Evolutionary conservation across 2,329 filamentous ascomycete species (phyloP), one percentile per base, ranked within the genome.

Genomic region (Botryotinia calthae): DNA sequence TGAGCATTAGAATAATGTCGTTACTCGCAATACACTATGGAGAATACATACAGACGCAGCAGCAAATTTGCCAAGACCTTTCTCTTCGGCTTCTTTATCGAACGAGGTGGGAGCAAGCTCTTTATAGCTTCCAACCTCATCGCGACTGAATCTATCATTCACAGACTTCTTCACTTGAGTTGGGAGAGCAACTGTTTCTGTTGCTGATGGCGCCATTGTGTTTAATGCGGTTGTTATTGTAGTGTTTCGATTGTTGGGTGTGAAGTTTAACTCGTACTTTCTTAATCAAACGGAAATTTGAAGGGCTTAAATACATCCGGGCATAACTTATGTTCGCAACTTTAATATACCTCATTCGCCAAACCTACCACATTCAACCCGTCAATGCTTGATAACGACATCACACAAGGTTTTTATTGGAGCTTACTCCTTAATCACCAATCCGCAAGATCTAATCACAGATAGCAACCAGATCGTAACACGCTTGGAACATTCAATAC

Each of bases 81-180:
- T 70, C 74, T 79, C 77, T 73, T 81, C 78, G 18, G 74, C 76
- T 40, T 79, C 74, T 58, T 77, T 79, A 58, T 79, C 76, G 65
- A 79, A 80, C 9, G 77, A 78, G 65, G 79, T 77, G 18, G 78
- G 76, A 16, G 78, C 75, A 62, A 80, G 75, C 56, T 80, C 79
- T 74, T 80, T 79, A 54, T 80, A 80, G 48, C 76, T 74, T 54
- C 78, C 78, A 74, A 74, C 73, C 8, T 48, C 62, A 56, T 73
- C 75, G 46, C 73, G 70, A 22, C 77, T 76, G 54, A 79, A 72
- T 68, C 75, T 78, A 22, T 76, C 74, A 44, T 56, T 72, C 40
- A 67, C 46, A 28, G 61, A 51, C 61, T 76, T 73, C 18, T 68
- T 64, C 18, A 69, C 56, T 51, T 67, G 73, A 54, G n/a, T 73